These are phyloP conservation scores for Insectozyma bohioensis DNA, from an alignment of 1,139 yeast genomes.

Conservation along the genomic window DNA sequence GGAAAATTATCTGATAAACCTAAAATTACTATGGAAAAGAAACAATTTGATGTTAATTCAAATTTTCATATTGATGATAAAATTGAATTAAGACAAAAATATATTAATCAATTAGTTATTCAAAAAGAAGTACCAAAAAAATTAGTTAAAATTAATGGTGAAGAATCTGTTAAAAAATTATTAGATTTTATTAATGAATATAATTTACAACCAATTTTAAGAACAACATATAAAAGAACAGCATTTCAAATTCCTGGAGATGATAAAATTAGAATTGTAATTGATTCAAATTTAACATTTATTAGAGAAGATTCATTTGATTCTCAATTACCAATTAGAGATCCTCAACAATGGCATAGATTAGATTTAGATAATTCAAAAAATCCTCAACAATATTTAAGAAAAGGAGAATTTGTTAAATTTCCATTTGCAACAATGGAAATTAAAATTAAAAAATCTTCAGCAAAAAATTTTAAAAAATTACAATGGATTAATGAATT, in stretches of 20 bases:
- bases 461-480: conserved; percentile 36
- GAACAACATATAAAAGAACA: conserved; percentile 86
- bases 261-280: conserved; percentile 81
- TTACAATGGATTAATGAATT: conserved; percentile 87
- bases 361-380: conserved; percentile 78
- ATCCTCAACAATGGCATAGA: conserved; percentile 89
- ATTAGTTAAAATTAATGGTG: conserved; percentile 25
- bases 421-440: conserved; percentile 95
- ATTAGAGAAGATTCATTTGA: conserved; percentile 92
- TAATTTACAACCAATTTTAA: conserved; percentile 77
- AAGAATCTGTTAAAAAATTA: conserved; percentile 40
- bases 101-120: conserved; percentile 29
- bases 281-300: conserved; percentile 84
- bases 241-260: conserved; percentile 99
- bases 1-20: conserved; percentile 78
- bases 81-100: conserved; percentile 72
- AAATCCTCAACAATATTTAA: conserved; percentile 68
- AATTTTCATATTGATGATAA: conserved; percentile 57
- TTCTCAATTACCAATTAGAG: conserved; percentile 80
- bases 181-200: conserved; percentile 63
- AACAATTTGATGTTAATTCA: conserved; percentile 59
- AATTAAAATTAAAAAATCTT: conserved; percentile 65
- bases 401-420: conserved; percentile 82
- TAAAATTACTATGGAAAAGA: conserved; percentile 78
- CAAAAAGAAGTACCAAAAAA: conserved; percentile 32